Conservation (phyloP, 306 rosid genomes). For the Casuarina cunninghamiana region DNA sequence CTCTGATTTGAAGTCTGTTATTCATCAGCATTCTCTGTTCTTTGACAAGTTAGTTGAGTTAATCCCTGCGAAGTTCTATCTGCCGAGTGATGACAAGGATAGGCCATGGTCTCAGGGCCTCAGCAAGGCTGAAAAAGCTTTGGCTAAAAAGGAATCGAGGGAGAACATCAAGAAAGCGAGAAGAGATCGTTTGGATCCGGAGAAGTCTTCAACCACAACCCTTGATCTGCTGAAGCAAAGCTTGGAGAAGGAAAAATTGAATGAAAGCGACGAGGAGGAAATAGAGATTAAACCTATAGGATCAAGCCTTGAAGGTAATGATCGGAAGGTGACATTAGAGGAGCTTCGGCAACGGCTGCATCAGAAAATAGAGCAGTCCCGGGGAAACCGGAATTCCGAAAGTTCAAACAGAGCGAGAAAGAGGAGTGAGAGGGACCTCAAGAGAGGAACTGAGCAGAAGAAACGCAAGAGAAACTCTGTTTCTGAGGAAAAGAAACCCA, state of each 20-base stretch:
- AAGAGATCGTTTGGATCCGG: constrained; percentile 68
- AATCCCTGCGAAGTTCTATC: constrained; percentile 80
- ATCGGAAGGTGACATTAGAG: constrained; percentile 43
- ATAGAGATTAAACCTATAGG: constrained; percentile 31
- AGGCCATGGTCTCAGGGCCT: constrained; percentile 91
- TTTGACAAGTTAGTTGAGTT: constrained; percentile 80
- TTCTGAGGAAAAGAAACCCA: constrained; percentile 33
- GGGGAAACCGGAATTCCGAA: constrained; percentile 32
- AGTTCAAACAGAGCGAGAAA: constrained; percentile 42
- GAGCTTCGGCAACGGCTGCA: constrained; percentile 50
- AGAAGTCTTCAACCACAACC: constrained; percentile 61
- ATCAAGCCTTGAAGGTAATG: constrained; percentile 36
- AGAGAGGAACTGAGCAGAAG: constrained; percentile 24
- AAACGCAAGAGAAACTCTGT: constrained; percentile 55
- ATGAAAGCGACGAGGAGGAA: constrained; percentile 32
- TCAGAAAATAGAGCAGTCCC: constrained; percentile 38
- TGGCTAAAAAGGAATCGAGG: constrained; percentile 68
- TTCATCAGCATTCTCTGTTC: constrained; percentile 58
- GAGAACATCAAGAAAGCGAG: constrained; percentile 73
- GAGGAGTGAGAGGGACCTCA: constrained; percentile 34
- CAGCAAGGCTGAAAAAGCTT: constrained; percentile 55
- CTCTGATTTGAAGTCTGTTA: constrained; percentile 46
- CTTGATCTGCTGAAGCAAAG: constrained; percentile 51
- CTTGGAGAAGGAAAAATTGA: constrained; percentile 36
- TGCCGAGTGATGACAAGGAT: constrained; percentile 54